Conservation (phyloP, 1,284 basidiomycete genomes). For the Austropuccinia psidii region DNA sequence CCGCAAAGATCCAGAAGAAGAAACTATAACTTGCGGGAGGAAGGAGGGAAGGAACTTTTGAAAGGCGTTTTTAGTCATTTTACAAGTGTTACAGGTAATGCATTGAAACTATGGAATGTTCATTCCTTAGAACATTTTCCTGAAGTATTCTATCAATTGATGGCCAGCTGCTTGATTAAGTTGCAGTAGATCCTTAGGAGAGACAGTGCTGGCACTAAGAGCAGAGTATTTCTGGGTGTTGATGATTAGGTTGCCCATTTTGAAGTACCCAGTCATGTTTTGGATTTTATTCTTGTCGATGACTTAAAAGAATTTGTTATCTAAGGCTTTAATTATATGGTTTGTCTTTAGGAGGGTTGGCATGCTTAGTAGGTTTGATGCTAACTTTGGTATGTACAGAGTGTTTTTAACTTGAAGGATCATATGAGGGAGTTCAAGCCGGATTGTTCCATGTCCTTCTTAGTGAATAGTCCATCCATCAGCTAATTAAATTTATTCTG, state of each 20-base stretch:
- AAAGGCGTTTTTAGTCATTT: neutral
- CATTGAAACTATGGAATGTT: neutral
- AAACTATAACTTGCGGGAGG: no score
- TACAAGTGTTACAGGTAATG: neutral
- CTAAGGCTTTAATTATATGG: neutral
- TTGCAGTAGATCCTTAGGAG: no score
- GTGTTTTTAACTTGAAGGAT: neutral
- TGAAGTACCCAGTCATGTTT: neutral
- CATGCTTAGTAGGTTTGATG: neutral
- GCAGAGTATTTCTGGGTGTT: no score
- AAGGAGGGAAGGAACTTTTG: no score
- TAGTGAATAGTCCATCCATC: neutral
- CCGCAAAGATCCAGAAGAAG: neutral
- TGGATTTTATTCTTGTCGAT: neutral
- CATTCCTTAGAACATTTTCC: neutral
- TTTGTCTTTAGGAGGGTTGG: neutral
- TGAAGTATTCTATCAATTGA: neutral
- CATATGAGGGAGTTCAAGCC: neutral
- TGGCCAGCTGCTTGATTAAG: neutral
- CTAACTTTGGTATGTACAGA: neutral
- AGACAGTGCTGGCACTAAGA: no score
- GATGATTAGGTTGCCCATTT: no score
- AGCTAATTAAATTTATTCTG: neutral
- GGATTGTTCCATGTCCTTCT: neutral
- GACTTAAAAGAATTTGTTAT: neutral